These are phyloP conservation scores for Vaucheria bursata DNA, from an alignment of 352 stramenopile species.

Conservation along the genomic window DNA sequence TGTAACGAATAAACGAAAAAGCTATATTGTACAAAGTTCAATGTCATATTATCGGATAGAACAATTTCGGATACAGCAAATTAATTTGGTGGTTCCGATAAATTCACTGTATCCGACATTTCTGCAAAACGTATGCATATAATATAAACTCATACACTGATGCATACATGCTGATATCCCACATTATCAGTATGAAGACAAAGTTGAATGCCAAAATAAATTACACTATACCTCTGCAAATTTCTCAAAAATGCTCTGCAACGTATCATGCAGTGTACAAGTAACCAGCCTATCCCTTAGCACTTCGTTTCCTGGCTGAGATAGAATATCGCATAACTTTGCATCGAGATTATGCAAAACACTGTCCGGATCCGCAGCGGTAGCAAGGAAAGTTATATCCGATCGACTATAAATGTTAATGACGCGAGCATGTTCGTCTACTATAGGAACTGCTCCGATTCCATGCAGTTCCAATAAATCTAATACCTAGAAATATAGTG, in stretches of 20 bases:
- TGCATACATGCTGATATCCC: too few relatives aligned
- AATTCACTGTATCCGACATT: too few relatives aligned
- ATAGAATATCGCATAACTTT: conserved; percentile 41
- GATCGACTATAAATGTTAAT: conserved; percentile 61
- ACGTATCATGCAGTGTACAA: conserved; percentile 24
- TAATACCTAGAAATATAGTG: conserved; percentile 31
- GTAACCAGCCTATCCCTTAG: conserved; percentile 32
- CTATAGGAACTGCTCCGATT: conserved; percentile 60
- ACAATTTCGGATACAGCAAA: too few relatives aligned
- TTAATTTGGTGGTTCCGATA: too few relatives aligned
- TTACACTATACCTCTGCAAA: conserved; percentile 41
- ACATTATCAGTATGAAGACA: too few relatives aligned
- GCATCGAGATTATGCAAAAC: conserved; percentile 30
- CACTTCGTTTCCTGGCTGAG: conserved; percentile 34
- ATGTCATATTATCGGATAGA: too few relatives aligned
- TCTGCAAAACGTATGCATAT: too few relatives aligned
- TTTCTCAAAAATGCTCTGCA: conserved; percentile 48
- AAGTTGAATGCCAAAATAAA: too few relatives aligned
- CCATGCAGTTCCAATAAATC: conserved; percentile 46
- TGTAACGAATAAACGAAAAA: too few relatives aligned
- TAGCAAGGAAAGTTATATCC: conserved; percentile 72
- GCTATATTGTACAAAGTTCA: too few relatives aligned
- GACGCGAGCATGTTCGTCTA: conserved; percentile 56
- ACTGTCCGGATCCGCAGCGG: conserved; percentile 57
- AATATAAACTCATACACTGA: too few relatives aligned